Evolutionary conservation across 108 stramenopile species (phyloP), one percentile per base, ranked within the genome.

Genomic region (Nitzschia sp.): DNA sequence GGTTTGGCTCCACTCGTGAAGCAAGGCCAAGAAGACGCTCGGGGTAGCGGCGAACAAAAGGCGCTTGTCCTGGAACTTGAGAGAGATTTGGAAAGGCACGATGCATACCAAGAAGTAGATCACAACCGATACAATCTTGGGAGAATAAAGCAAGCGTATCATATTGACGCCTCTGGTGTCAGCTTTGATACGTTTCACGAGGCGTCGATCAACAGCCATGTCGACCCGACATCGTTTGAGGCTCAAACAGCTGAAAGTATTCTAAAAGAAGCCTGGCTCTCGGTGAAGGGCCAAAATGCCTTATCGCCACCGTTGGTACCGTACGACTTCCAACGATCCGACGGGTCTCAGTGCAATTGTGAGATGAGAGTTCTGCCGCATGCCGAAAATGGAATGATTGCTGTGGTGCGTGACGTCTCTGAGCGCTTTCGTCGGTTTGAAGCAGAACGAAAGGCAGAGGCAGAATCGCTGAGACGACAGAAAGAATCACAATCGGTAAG

Each of bases 321-420:
- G 19, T 21, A 22, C 48, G 48, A 50, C 48, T 50, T 50, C 19
- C 16, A 4, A 5, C 48, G 48, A 50, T 16, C 13, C 16, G 48
- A 50, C 19, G 48, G 48, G 4, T 50, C 48, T n/a, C 13, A 50
- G 19, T 50, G 48, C 33, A 58, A 45, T 2, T 60, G 59, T 60
- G 59, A 60, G 22, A 34, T 34, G 35, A 60, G 38, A 13, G 33
- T 56, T 69, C 25, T 23, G 26, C 23, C 16, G 26, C 30, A 36
- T 16, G 44, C 21, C 13, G 54, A 45, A 50, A 62, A 79, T 54
- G 72, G 79, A 8, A 34, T 82, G 21, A 61, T 89, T 38, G 66
- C 72, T 27, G 64, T 86, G n/a, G 50, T 91, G n/a, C 77, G 87
- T 35, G 87, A 91, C 74, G 77, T 86, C 9, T 77, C 85, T 13